Base-by-base conservation (phyloP, 78 protist species). In the Bodo saltans region DNA sequence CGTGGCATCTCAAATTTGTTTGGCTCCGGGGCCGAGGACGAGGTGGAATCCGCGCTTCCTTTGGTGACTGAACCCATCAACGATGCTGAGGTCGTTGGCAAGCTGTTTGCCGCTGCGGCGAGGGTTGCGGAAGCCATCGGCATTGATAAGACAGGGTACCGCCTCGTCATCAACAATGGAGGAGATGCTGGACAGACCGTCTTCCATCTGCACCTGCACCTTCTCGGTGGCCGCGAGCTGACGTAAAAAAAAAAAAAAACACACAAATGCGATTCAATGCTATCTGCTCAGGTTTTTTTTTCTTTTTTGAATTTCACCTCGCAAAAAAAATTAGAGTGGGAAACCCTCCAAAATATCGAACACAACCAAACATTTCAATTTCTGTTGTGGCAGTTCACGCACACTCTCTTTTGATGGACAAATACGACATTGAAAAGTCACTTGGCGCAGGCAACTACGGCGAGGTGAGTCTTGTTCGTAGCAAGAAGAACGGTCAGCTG, bases 111-210 rank as follows among this genome's bases (percentile, higher is more conserved):
- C 17, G 47, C 60, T 26, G 84, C 70, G 25, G 1, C n/a, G 28
- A 42, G 39, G 33, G 83, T 73, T 11, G 85, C 69, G 68, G 32
- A 23, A 8, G 83, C 47, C 28, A 35, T 39, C 52, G 67, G 39
- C 3, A n/a, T 4, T 12, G 23, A 72, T 28, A 72, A 42, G n/a
- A 67, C 70, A 42, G 87, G 80, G 67, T 86, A 40, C 75, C 47
- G 89, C 27, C 70, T 87, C 23, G 89, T 87, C 52, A 76, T 88
- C 84, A 88, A 88, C 83, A 70, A 88, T 70, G 91, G 91, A 8
- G 60, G 42, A 33, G 73, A 84, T 1, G 91, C 87, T 28, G 37
- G 70, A 27, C 91, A 88, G 75, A 34, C 87, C 1, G 88, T 88
- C n/a, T 68, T 79, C 32, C 88, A 88, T 76, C 71, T 88, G 38